A percentile compares a stretch with the other conserved stretches of the same genome.
These are phyloP conservation scores for Paramecium biaurelia DNA, from an alignment of 73 alveolate species.

Conservation along the genomic window DNA sequence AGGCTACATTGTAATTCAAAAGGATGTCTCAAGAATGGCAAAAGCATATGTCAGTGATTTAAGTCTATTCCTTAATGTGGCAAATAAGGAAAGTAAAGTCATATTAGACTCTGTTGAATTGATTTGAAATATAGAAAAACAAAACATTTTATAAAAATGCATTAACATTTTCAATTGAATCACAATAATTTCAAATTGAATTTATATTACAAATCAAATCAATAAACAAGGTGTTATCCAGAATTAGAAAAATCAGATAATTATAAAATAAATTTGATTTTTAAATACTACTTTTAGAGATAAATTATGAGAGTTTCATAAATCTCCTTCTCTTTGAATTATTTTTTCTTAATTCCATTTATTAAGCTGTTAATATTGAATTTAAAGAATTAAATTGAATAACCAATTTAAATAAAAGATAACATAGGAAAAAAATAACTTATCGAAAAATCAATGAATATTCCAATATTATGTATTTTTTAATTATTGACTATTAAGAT, in stretches of 20 bases:
- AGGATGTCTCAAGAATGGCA: constrained; percentile 66
- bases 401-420: no score
- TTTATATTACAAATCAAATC: not conserved
- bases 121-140: constrained; percentile 22
- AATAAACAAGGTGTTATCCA: not conserved
- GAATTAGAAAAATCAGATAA: not conserved
- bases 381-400: not conserved
- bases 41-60: constrained; percentile 66
- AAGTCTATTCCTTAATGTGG: constrained; percentile 43
- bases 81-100: constrained; percentile 58
- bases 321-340: not conserved
- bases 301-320: not conserved
- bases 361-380: not conserved
- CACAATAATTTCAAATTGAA: not conserved
- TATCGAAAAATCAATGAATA: no score
- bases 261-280: not conserved
- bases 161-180: not conserved
- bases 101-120: constrained; percentile 53
- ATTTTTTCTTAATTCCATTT: no score
- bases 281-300: no score
- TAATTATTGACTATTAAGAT: no score
- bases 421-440: no score
- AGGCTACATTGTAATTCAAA: constrained; percentile 55
- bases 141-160: not conserved
- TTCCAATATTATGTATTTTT: no score